Conservation (phyloP, 768 basidiomycete species). For the Lactarius psammicola region DNA sequence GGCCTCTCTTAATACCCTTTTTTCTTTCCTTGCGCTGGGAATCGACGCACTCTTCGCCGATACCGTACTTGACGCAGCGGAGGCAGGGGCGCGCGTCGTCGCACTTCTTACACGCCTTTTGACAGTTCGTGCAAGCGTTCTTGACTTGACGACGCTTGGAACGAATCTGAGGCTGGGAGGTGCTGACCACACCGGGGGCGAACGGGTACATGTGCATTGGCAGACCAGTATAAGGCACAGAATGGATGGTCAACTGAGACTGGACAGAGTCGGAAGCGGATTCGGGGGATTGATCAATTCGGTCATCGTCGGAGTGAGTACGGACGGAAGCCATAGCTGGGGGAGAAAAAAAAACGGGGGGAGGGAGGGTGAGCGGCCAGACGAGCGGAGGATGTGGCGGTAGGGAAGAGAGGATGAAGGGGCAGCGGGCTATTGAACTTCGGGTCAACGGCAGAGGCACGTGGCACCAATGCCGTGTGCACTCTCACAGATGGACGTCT, state of each 20-base stretch:
- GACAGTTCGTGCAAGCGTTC: constrained; percentile 88
- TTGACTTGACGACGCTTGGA: constrained; percentile 86
- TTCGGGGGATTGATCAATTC: constrained; percentile 35
- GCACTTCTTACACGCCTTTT: constrained; percentile 90
- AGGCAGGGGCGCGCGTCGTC: constrained; percentile 91
- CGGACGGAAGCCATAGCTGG: constrained; percentile 29
- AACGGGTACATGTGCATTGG: constrained; percentile 74
- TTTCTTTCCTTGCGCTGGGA: constrained; percentile 91
- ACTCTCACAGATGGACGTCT: background rate
- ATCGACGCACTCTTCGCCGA: constrained; percentile 83
- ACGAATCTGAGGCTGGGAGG: constrained; percentile 52
- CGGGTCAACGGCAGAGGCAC: constrained; percentile 23
- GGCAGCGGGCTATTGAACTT: constrained; percentile 25
- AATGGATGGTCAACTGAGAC: constrained; percentile 52
- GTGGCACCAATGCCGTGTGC: constrained; percentile 24
- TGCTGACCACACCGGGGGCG: constrained; percentile 46
- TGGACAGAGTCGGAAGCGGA: constrained; percentile 38
- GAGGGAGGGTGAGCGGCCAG: constrained; percentile 15
- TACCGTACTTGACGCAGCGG: constrained; percentile 88
- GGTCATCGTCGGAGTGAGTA: constrained; percentile 38
- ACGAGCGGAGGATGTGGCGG: constrained; percentile 27
- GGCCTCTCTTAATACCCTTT: constrained; percentile 81
- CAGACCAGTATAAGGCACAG: constrained; percentile 50
- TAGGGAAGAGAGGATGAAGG: constrained; percentile 25
- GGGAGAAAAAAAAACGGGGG: background rate